Conservation (phyloP, 2,329 filamentous ascomycete genomes). For the Fusarium haematococcum region DNA sequence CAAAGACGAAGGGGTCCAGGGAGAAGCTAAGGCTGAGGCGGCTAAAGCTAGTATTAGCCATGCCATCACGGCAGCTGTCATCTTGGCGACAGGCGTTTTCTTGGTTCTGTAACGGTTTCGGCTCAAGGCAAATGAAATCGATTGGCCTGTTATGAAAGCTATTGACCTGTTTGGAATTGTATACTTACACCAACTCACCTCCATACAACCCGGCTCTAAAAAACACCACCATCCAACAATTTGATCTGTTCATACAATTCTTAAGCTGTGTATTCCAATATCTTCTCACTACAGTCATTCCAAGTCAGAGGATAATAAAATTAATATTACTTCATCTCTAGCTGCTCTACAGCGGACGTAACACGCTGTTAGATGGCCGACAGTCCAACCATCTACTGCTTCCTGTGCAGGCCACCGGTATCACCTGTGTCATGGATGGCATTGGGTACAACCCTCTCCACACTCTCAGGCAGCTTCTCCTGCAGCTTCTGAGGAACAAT, state of each 20-base stretch:
- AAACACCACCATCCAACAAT: background rate
- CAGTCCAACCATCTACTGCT: background rate
- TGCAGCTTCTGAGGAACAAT: constrained; percentile 40
- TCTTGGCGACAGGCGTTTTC: constrained; percentile 26
- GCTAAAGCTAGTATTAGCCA: constrained; percentile 20
- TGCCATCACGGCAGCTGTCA: constrained; percentile 8
- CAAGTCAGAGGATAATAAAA: background rate
- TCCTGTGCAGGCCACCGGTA: constrained; percentile 4
- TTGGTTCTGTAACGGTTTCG: constrained; percentile 11
- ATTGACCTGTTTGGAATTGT: background rate
- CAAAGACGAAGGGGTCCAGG: constrained; percentile 15
- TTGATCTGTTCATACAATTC: background rate
- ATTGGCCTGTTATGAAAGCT: background rate
- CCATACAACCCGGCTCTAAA: background rate
- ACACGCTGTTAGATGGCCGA: too few species aligned
- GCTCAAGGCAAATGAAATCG: fast-evolving
- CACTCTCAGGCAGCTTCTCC: constrained; percentile 37
- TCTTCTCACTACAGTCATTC: background rate
- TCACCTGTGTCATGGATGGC: constrained; percentile 39
- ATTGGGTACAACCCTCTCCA: constrained; percentile 38
- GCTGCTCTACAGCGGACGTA: too few species aligned
- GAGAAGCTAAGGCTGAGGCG: constrained; percentile 11
- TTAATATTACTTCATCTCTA: background rate
- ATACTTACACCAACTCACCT: background rate
- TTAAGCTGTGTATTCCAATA: background rate